Evolutionary conservation across 768 basidiomycete species (phyloP).

Genomic region (Sarcodon sp.): DNA sequence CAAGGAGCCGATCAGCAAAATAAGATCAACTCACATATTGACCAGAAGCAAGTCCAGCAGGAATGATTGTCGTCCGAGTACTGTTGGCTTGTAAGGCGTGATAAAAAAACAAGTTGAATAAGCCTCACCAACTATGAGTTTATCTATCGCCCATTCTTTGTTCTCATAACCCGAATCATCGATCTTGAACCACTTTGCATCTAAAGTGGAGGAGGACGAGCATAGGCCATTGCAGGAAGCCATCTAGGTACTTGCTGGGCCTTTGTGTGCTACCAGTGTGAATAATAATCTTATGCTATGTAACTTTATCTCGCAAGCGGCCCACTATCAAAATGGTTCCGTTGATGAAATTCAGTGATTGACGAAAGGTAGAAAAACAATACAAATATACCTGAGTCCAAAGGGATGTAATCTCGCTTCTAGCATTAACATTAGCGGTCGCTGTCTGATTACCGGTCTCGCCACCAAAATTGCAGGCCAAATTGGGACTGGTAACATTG

Average conservation of each 20-base stretch:
- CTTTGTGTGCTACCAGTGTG: constrained; percentile 26
- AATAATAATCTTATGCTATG: not conserved
- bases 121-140: constrained; percentile 26
- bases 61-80: constrained; percentile 31
- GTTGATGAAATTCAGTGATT: not conserved
- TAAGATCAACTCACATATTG: constrained; percentile 29
- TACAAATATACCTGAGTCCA: constrained; percentile 27
- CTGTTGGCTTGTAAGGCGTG: constrained; percentile 6
- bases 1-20: not conserved
- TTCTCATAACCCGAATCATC: constrained; percentile 31
- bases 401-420: constrained; percentile 27
- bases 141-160: constrained; percentile 28
- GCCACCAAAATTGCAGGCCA: constrained; percentile 31
- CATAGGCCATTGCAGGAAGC: constrained; percentile 34
- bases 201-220: constrained; percentile 15
- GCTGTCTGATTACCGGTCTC: constrained; percentile 14
- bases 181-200: constrained; percentile 35
- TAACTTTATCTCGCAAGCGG: constrained; percentile 5
- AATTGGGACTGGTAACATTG: constrained; percentile 19
- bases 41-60: constrained; percentile 26
- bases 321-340: constrained; percentile 10
- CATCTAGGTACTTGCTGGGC: constrained; percentile 41
- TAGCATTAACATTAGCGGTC: constrained; percentile 24
- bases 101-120: not conserved
- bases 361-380: not conserved